Evolutionary conservation across 441 rosid species (phyloP).

Genomic region (Croton setiger): DNA sequence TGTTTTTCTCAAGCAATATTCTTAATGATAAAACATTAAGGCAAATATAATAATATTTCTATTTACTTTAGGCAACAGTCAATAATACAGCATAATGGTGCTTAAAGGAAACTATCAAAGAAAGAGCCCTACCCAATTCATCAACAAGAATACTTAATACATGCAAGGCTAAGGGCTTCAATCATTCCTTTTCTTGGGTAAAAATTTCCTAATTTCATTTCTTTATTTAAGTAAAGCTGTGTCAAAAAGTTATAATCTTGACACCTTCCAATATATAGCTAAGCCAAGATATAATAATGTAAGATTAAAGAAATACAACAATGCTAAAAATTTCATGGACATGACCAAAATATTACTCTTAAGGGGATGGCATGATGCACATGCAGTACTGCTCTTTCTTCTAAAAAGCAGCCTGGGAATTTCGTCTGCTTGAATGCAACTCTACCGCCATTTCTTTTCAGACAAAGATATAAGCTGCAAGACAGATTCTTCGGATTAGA

Average conservation of each 20-base stretch:
- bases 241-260: conserved; percentile 10
- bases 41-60: too few relatives aligned
- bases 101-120: too few relatives aligned
- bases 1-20: too few relatives aligned
- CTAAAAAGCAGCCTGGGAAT: conserved; percentile 11
- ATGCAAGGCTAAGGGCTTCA: not conserved
- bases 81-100: too few relatives aligned
- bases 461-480: conserved; percentile 60
- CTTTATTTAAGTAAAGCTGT: not conserved
- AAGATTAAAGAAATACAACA: conserved; percentile 12
- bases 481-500: conserved; percentile 13
- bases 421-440: conserved; percentile 11
- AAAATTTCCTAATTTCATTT: not conserved
- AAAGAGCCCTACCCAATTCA: too few relatives aligned
- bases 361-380: too few relatives aligned
- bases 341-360: conserved; percentile 5
- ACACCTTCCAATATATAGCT: not conserved
- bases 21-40: too few relatives aligned
- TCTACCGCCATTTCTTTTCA: conserved; percentile 38
- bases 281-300: not conserved
- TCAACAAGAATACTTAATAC: too few relatives aligned
- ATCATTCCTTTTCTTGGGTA: not conserved
- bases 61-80: too few relatives aligned
- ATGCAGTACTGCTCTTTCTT: not conserved
- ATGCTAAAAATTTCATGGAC: conserved; percentile 12